These are phyloP conservation scores for Oryza brachyantha DNA, from an alignment of 176 grass and related monocot genomes.

Conservation along the genomic window DNA sequence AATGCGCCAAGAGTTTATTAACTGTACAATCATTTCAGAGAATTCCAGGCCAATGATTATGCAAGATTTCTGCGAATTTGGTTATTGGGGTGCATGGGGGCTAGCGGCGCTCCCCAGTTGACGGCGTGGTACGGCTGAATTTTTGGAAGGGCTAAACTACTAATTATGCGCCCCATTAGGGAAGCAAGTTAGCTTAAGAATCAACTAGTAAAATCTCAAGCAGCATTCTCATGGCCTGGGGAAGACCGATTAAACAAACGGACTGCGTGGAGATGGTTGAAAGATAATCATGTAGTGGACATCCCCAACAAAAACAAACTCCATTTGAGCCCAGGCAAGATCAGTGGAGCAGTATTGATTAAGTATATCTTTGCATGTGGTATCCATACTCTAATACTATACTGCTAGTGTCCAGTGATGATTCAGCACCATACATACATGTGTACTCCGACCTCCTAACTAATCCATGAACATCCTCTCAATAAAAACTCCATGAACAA, in stretches of 20 bases:
- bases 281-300: conserved; percentile 34
- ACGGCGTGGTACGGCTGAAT: conserved; percentile 43
- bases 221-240: conserved; percentile 38
- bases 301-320: conserved; percentile 34
- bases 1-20: conserved; percentile 13
- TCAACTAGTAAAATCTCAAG: conserved; percentile 40
- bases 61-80: conserved; percentile 8
- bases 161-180: conserved; percentile 47
- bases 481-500: background rate
- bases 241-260: conserved; percentile 25
- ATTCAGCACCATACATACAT: background rate
- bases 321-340: conserved; percentile 22
- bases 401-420: background rate
- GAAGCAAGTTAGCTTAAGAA: conserved; percentile 41
- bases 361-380: conserved; percentile 16
- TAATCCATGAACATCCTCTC: conserved; percentile 20
- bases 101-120: conserved; percentile 27
- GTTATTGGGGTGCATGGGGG: conserved; percentile 1
- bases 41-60: conserved; percentile 42
- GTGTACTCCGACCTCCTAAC: conserved; percentile 15
- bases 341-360: background rate
- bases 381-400: conserved; percentile 14
- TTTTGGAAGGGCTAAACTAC: conserved; percentile 28
- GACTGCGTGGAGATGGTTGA: conserved; percentile 36
- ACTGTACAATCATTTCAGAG: conserved; percentile 30